phyloP scores from a whole-genome alignment of 106 monocot species.

The Triglochin maritima region DNA sequence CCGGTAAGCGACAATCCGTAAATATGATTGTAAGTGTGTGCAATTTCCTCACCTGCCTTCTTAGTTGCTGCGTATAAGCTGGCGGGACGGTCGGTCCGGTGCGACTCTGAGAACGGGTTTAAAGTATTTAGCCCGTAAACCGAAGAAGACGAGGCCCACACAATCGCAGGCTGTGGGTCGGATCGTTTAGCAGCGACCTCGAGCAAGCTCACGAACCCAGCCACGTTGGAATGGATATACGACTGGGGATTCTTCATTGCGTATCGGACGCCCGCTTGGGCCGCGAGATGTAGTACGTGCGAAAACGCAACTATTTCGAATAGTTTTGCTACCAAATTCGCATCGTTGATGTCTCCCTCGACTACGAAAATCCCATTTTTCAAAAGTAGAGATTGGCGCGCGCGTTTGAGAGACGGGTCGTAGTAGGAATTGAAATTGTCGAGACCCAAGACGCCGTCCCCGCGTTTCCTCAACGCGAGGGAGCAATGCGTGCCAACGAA shows the following conservation, averaged over 20 bases:
- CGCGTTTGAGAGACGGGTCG: conserved; percentile 24
- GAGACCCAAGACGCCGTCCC: conserved; percentile 32
- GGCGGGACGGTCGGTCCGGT: conserved; percentile 14
- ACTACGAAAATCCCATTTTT: conserved; percentile 14
- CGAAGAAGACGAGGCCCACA: conserved; percentile 21
- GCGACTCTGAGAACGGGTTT: conserved; percentile 14
- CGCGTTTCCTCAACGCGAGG: conserved; percentile 21
- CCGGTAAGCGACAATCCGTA: conserved; percentile 20
- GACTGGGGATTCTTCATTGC: conserved; percentile 16
- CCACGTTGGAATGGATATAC: conserved; percentile 20
- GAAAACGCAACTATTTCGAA: conserved; percentile 20
- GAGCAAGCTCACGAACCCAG: conserved; percentile 15
- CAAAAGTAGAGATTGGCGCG: conserved; percentile 14
- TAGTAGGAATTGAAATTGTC: conserved; percentile 40
- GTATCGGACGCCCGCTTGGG: conserved; percentile 22
- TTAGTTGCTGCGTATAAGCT: conserved; percentile 14
- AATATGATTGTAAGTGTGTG: conserved; percentile 21
- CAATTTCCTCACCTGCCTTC: conserved; percentile 21
- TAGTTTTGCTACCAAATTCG: conserved; percentile 8
- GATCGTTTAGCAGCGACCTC: conserved; percentile 9
- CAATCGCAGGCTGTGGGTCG: conserved; percentile 15
- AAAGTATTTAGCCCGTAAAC: conserved; percentile 15
- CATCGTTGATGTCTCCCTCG: conserved; percentile 27
- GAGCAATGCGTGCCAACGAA: conserved; percentile 28
- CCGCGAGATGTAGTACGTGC: conserved; percentile 20